Base-by-base conservation (phyloP, 2,329 filamentous ascomycete genomes). In the Pestalotiopsis sp. region DNA sequence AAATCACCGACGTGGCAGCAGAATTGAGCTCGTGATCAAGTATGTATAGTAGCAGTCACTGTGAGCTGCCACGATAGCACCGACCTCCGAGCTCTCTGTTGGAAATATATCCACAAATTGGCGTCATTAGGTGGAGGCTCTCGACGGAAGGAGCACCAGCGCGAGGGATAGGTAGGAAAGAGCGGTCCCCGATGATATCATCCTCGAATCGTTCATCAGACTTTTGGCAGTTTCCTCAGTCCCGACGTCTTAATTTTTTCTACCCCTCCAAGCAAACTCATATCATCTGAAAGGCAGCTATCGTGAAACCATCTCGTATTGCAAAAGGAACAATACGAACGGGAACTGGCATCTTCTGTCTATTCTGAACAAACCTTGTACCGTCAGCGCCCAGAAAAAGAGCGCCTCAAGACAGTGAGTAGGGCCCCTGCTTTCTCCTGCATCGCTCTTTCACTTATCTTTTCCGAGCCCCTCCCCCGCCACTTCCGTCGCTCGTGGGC, bases 51-150 rank as follows among this genome's bases (percentile, higher is more conserved):
- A 27, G 27, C 4, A 27, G 27, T 27, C 27, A 27, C 27, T 27
- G 3, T 36, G 31, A 36, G 31, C 31, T 36, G 31, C 31, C 31
- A 36, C 31, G 31, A 36, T 36, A 36, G 31, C 31, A 36, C 31
- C 31, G 45, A 52, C 4, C 17, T 52, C 45, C 45, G 45, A 52
- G 45, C 45, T 52, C 9, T 9, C 2, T n/a, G 17, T 20, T 52
- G 45, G 31, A 62, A 38, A 39, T 62, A 52, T 52, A 52, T n/a
- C 59, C 59, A 62, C 59, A 38, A 62, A 62, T 62, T 62, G 59
- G 59, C 59, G 59, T 62, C 59, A 62, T 62, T 62, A 14, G 20
- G 59, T 62, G 59, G 59, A 62, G 27, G 31, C 31, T 14, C 59
- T 17, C 9, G 13, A n/a, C 13, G 25, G 17, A 12, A n/a, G 38